Evolutionary conservation across 805 yeast genomes (phyloP), one percentile per base, ranked within the genome.

Genomic region (Sugiyamaella floridensis): DNA sequence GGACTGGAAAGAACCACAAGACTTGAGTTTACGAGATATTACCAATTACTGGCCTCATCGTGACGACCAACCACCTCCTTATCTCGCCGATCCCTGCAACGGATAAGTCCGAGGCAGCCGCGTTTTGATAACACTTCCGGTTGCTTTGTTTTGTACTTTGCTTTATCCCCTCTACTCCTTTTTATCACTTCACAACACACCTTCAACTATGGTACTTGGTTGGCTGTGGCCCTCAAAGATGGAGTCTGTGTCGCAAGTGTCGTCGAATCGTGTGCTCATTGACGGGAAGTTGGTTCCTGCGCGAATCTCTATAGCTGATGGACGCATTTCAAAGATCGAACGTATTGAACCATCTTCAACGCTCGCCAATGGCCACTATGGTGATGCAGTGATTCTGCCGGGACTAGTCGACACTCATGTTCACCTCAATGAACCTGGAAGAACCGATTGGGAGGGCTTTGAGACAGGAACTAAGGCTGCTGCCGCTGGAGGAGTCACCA

Each of bases 391-490:
- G 32, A 76, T 90, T 11, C 72, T 92, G 73, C 97, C 98, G 0
- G 98, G 98, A 0, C 76, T 90, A 29, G 95, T 90, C 3, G 98
- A 90, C 64, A 79, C 96, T 4, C 98, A 90, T 67, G 98, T 90
- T 22, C 98, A 90, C 64, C 72, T 90, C 60, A 92, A 92, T 67
- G 98, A 92, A 61, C 97, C 98, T 0, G 98, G 98, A n/a, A 74
- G 97, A 60, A 90, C 97, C 0, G 96, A 89, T 57, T 90, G 98
- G 98, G 98, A 90, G 69, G 98, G 98, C 1, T 90, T 92, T 66
- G 96, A 83, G n/a, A 85, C 96, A 0, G 98, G 98, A 0, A 90
- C 98, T 0, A 83, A 84, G 65, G 86, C 96, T 1, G 97, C 97
- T 0, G 95, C 95, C 0, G 77, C 90, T 11, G 98, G 98, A 15